Evolutionary conservation across 805 yeast genomes (phyloP), one percentile per base, ranked within the genome.

Genomic region (Saturnispora quitensis): DNA sequence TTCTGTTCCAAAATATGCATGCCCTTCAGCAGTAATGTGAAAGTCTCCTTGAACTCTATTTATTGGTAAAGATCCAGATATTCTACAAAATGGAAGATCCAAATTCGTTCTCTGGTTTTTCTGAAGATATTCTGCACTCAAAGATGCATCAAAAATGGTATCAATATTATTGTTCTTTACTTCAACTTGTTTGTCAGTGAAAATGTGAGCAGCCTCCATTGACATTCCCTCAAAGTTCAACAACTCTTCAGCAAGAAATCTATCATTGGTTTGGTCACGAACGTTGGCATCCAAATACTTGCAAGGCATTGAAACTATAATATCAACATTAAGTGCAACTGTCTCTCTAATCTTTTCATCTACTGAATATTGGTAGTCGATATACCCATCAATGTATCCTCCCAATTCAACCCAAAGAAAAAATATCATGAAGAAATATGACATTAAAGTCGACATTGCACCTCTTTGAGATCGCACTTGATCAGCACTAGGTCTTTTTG

Each of bases 341-440:
- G 76, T 76, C 52, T 77, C 77, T 50, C 75, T 68, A 15, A 88
- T 68, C 3, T 71, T 69, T 35, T 74, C 72, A 60, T 87, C 95
- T 4, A 93, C 95, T 3, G 75, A 71, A 65, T 87, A 93, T 58
- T 83, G 86, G 57, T 84, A 86, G 60, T 83, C 89, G 7, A 85
- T 76, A 52, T 75, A 76, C 2, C 97, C 97, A 50, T 93, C 96
- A 52, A 90, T 72, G 63, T 76, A 87, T 13, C 86, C 84, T 7
- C 97, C 96, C 28, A 89, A 68, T 63, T 90, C 95, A 13, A 87
- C 78, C 87, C 95, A 91, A 5, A 87, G 66, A 36, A 90, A 71
- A 61, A 89, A 78, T 15, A 88, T 60, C 17, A 86, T 76, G 53
- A 77, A 73, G 25, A 84, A 56, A n/a, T 76, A 72, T 15, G 89